Conservation (phyloP, 495 filamentous ascomycete genomes). For the Aspergillus incahuasiensis region DNA sequence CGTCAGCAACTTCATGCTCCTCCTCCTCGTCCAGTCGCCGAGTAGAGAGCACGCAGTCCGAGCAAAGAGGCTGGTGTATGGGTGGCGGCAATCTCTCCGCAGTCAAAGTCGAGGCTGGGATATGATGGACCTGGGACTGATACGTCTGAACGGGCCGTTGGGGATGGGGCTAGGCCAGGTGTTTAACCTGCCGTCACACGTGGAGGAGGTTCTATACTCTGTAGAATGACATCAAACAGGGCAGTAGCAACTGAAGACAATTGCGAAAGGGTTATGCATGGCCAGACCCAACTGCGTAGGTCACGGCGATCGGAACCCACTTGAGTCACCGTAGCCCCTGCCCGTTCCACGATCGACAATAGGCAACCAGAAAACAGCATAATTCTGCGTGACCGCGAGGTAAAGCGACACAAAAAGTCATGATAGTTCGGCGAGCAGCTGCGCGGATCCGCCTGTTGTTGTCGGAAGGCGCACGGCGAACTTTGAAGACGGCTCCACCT, state of each 20-base stretch:
- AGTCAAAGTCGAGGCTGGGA: conserved; percentile 29
- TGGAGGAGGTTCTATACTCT: conserved; percentile 17
- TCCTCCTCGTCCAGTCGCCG: conserved; percentile 34
- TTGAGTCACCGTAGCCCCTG: too few relatives aligned
- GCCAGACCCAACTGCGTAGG: too few relatives aligned
- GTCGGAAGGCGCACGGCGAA: neutral
- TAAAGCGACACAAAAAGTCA: too few relatives aligned
- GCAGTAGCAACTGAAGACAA: too few relatives aligned
- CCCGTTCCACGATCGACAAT: too few relatives aligned
- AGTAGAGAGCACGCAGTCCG: conserved; percentile 26
- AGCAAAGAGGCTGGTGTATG: conserved; percentile 30
- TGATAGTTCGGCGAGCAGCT: neutral
- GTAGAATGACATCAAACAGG: neutral
- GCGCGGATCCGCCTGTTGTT: neutral
- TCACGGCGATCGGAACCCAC: too few relatives aligned
- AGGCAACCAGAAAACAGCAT: too few relatives aligned
- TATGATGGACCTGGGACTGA: conserved; percentile 30
- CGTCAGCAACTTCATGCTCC: conserved; percentile 33
- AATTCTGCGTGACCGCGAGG: too few relatives aligned
- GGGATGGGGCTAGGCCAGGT: conserved; percentile 24
- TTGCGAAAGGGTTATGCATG: too few relatives aligned
- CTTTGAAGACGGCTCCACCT: neutral
- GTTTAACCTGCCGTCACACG: conserved; percentile 27
- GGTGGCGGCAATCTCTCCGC: conserved; percentile 29
- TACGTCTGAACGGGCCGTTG: conserved; percentile 28